A percentile compares a stretch with the other conserved stretches of the same genome.
Evolutionary conservation across 2,329 filamentous ascomycete species (phyloP).

Genomic region (Cordyceps tenuipes): DNA sequence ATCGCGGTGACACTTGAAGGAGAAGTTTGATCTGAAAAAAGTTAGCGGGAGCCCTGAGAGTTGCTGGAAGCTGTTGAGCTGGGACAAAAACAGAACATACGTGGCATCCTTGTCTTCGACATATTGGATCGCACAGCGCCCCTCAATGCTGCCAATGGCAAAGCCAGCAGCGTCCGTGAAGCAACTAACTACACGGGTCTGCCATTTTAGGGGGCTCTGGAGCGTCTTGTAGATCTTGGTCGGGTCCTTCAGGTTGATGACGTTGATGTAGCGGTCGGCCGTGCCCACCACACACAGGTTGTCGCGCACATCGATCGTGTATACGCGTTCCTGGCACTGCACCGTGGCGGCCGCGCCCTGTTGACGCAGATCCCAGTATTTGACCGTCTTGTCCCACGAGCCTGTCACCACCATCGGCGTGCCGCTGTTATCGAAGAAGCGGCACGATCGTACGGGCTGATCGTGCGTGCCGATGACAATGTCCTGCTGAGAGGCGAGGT

Average conservation of each 20-base stretch:
- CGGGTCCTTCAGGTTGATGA: slow-evolving; percentile 83
- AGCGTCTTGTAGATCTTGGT: slow-evolving; percentile 92
- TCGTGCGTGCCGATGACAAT: slow-evolving; percentile 78
- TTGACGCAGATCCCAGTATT: slow-evolving; percentile 76
- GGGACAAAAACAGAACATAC: slow-evolving; percentile 32
- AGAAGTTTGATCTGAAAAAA: slow-evolving; percentile 76
- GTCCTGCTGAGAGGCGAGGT: slow-evolving; percentile 60
- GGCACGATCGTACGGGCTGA: slow-evolving; percentile 67
- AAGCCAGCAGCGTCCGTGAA: slow-evolving; percentile 89
- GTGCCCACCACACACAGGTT: slow-evolving; percentile 86
- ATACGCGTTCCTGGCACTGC: slow-evolving; percentile 67
- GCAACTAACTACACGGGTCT: slow-evolving; percentile 90
- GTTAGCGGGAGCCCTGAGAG: slow-evolving; percentile 1
- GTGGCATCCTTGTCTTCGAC: slow-evolving; percentile 88
- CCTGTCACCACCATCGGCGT: slow-evolving; percentile 83
- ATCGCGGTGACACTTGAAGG: slow-evolving; percentile 97
- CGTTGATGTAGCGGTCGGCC: slow-evolving; percentile 92
- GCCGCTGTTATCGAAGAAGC: slow-evolving; percentile 66
- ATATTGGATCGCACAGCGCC: slow-evolving; percentile 95
- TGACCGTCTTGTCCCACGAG: slow-evolving; percentile 84
- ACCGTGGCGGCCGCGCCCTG: slow-evolving; percentile 57
- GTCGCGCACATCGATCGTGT: slow-evolving; percentile 85
- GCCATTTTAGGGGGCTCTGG: slow-evolving; percentile 95
- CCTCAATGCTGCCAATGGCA: slow-evolving; percentile 92
- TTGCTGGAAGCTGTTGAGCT: not conserved